These are phyloP conservation scores for Flaveria brownii DNA, from an alignment of 129 eudicot genomes.

Conservation along the genomic window DNA sequence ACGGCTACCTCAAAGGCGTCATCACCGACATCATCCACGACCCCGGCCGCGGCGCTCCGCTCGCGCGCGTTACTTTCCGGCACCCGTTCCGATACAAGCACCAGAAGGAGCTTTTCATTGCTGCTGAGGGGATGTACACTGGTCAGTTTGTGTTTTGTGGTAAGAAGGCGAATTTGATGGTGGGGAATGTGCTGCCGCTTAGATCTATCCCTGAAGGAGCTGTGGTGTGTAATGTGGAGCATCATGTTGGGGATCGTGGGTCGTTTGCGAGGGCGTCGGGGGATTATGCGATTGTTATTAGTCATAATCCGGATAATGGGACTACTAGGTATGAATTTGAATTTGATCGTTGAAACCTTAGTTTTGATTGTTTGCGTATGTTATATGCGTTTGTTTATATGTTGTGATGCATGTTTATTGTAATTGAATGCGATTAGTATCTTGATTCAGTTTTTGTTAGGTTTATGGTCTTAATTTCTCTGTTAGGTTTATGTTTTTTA, in stretches of 20 bases:
- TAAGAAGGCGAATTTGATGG: constrained; percentile 72
- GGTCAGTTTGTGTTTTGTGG: constrained; percentile 84
- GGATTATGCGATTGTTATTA: constrained; percentile 58
- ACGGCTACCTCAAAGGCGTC: constrained; percentile 87
- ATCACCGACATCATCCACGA: constrained; percentile 85
- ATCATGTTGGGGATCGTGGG: constrained; percentile 86
- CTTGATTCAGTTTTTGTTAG: neutral
- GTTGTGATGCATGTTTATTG: neutral
- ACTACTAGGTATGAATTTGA: constrained; percentile 44
- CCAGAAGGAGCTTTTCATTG: constrained; percentile 82
- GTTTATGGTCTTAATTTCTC: neutral
- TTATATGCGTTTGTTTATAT: neutral
- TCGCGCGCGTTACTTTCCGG: constrained; percentile 78
- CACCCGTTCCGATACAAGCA: constrained; percentile 91
- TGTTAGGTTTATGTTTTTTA: neutral
- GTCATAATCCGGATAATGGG: constrained; percentile 60
- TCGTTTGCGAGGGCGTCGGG: constrained; percentile 81
- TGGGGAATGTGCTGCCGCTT: constrained; percentile 75
- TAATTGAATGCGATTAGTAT: neutral
- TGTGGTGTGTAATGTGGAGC: constrained; percentile 91
- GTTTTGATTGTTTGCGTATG: neutral
- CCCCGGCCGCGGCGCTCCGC: constrained; percentile 89
- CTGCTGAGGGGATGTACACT: constrained; percentile 88
- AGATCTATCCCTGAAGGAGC: constrained; percentile 82
- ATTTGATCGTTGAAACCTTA: neutral